phyloP scores from a whole-genome alignment of 2,329 filamentous ascomycete genomes.

The Akanthomyces uredinophilus region DNA sequence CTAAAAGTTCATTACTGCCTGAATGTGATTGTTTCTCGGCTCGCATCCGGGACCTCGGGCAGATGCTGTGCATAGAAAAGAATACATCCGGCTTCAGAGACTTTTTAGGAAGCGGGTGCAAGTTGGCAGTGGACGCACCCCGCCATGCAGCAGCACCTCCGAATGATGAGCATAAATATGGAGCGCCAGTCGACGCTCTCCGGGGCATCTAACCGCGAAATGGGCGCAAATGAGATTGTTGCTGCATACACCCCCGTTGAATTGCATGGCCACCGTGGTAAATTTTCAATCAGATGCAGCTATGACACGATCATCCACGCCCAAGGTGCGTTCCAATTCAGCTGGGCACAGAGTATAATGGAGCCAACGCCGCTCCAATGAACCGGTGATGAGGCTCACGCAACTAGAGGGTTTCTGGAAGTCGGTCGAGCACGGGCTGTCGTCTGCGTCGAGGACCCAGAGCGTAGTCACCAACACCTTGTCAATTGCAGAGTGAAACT shows the following conservation, averaged over 20 bases:
- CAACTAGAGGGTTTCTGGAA: slow-evolving; percentile 8
- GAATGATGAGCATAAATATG: slow-evolving; percentile 2
- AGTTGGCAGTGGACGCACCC: slow-evolving; percentile 9
- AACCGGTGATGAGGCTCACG: not conserved
- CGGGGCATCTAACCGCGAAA: slow-evolving; percentile 8
- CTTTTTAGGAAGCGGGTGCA: not conserved
- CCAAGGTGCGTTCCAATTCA: slow-evolving; percentile 1
- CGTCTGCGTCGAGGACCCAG: not conserved
- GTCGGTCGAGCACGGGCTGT: slow-evolving; percentile 2
- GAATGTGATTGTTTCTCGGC: slow-evolving; percentile 9
- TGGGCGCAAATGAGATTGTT: not conserved
- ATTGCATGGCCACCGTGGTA: not conserved
- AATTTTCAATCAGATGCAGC: not conserved
- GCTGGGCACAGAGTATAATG: not conserved
- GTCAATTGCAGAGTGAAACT: not conserved
- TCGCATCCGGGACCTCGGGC: not conserved
- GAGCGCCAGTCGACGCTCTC: not conserved
- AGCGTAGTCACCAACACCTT: not conserved
- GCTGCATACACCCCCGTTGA: not conserved
- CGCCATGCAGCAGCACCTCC: slow-evolving; percentile 6
- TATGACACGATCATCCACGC: slow-evolving; percentile 7
- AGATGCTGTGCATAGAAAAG: not conserved
- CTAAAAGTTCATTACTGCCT: not conserved
- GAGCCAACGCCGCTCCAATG: not conserved
- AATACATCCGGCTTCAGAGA: not conserved